Conservation (phyloP, 805 yeast genomes). For the Diddensiella santjacobensis region DNA sequence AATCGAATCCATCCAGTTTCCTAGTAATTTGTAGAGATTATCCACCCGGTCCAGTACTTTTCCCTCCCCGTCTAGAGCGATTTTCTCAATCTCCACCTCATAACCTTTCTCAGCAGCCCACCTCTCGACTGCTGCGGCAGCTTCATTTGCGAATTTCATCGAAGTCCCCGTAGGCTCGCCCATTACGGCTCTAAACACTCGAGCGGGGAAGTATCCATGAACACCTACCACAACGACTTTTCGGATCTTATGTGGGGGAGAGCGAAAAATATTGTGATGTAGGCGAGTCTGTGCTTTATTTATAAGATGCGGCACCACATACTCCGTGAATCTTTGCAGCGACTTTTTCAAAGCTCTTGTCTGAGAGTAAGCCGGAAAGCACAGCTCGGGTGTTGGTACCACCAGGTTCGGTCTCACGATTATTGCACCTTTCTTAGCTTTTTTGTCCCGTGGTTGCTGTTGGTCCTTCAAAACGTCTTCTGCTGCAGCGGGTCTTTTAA, state of each 20-base stretch:
- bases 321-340: conserved; percentile 18
- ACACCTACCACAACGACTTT: conserved; percentile 84
- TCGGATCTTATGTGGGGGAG: conserved; percentile 34
- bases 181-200: conserved; percentile 74
- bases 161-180: conserved; percentile 98
- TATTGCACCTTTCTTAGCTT: conserved; percentile 11
- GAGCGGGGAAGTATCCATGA: conserved; percentile 94
- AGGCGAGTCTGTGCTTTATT: conserved; percentile 15
- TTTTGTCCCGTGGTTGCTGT: conserved; percentile 7
- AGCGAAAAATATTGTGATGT: conserved; percentile 29
- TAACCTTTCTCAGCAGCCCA: conserved; percentile 51
- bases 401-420: conserved; percentile 26
- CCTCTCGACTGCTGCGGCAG: conserved; percentile 67
- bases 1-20: conserved; percentile 60
- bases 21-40: conserved; percentile 67
- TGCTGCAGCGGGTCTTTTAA: conserved; percentile 16
- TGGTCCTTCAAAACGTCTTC: conserved; percentile 9
- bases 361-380: conserved; percentile 26
- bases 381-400: conserved; percentile 26
- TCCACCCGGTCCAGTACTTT: conserved; percentile 82
- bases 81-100: conserved; percentile 66
- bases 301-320: conserved; percentile 15
- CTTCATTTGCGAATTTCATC: conserved; percentile 82
- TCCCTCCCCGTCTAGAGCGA: conserved; percentile 93
- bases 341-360: conserved; percentile 19